These are phyloP conservation scores for Cyathus striatus DNA, from an alignment of 768 basidiomycete species.

Conservation along the genomic window DNA sequence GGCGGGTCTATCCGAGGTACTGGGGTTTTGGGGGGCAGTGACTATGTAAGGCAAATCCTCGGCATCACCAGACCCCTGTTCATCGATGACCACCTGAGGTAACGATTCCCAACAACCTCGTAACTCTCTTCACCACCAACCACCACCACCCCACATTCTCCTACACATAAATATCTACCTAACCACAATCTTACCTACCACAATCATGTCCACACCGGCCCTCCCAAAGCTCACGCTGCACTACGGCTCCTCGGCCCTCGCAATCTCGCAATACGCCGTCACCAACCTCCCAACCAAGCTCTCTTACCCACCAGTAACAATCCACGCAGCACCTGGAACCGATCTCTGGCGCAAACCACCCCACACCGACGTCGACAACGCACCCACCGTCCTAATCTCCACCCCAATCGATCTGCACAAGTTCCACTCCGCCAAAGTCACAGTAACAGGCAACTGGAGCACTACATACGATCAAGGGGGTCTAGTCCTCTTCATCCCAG, in stretches of 20 bases:
- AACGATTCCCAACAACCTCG: too few relatives aligned
- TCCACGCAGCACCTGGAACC: constrained; percentile 19
- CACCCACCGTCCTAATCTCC: constrained; percentile 19
- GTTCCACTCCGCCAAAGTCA: constrained; percentile 25
- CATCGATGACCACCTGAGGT: too few relatives aligned
- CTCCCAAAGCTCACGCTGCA: constrained; percentile 21
- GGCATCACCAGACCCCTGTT: too few relatives aligned
- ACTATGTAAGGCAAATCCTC: too few relatives aligned
- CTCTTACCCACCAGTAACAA: constrained; percentile 15
- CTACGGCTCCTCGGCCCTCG: constrained; percentile 24
- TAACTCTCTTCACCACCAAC: too few relatives aligned
- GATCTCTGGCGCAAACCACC: constrained; percentile 29
- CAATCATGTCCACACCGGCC: constrained; percentile 1
- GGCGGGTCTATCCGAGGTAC: too few relatives aligned
- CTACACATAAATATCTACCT: too few relatives aligned
- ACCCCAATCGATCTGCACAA: constrained; percentile 20
- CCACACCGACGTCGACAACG: constrained; percentile 22
- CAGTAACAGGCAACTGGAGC: constrained; percentile 20
- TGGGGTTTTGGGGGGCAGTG: too few relatives aligned
- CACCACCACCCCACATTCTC: too few relatives aligned
- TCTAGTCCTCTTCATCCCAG: constrained; percentile 23
- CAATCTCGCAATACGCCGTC: constrained; percentile 17
- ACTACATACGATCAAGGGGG: constrained; percentile 26
- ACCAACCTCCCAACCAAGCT: constrained; percentile 13
- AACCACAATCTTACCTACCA: too few relatives aligned